Percentiles rank a stretch among this genome's conserved stretches.
Conservation (phyloP, 1,284 basidiomycete species). For the Ceratobasidium sp. region DNA sequence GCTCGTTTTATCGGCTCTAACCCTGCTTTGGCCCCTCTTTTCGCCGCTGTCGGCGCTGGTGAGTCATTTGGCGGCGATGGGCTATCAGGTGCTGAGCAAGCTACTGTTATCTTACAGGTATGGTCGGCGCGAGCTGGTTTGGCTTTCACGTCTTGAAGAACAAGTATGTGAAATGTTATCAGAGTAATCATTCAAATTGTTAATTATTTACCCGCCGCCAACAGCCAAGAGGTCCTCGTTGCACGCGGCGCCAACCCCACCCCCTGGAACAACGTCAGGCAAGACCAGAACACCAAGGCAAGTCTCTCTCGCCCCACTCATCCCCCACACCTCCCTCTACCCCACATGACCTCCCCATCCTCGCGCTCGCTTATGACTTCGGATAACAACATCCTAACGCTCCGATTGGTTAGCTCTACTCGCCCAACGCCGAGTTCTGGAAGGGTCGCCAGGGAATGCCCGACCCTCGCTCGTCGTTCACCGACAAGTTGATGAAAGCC, state of each 20-base stretch:
- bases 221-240: constrained; percentile 51
- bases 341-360: background rate
- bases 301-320: constrained; percentile 13
- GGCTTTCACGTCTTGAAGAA: constrained; percentile 52
- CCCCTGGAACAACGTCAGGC: constrained; percentile 54
- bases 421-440: constrained; percentile 54
- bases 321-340: too few species aligned
- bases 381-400: constrained; percentile 34
- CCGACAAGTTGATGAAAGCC: constrained; percentile 21
- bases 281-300: constrained; percentile 53
- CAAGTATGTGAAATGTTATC: constrained; percentile 44
- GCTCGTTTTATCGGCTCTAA: constrained; percentile 50
- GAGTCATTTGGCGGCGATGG: background rate
- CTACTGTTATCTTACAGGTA: constrained; percentile 31
- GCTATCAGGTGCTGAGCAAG: constrained; percentile 8
- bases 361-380: background rate
- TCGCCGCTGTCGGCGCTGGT: constrained; percentile 52
- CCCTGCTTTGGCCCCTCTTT: constrained; percentile 52
- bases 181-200: background rate
- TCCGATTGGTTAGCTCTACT: constrained; percentile 49
- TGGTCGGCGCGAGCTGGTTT: constrained; percentile 52
- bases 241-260: constrained; percentile 50
- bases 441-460: constrained; percentile 48
- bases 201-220: constrained; percentile 11
- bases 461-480: constrained; percentile 53